Evolutionary conservation across 2,329 filamentous ascomycete species (phyloP).

Genomic region (Verticillium nubilum): DNA sequence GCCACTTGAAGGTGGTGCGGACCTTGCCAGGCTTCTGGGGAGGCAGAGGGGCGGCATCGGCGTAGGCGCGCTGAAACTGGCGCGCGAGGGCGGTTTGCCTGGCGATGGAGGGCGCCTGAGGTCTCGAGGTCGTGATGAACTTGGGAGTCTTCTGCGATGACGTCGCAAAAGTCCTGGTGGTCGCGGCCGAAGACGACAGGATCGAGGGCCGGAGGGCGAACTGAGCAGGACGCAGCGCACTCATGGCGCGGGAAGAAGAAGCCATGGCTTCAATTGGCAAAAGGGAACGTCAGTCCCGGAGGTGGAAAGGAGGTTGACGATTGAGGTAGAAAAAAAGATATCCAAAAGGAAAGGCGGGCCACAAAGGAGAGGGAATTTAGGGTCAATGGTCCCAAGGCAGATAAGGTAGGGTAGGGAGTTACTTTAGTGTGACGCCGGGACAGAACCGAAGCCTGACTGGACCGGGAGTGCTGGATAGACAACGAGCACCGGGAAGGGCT

Average conservation of each 20-base stretch:
- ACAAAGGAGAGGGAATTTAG: conserved; percentile 8
- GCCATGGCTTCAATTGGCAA: conserved; percentile 32
- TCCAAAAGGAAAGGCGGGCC: conserved; percentile 4
- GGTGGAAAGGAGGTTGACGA: neutral
- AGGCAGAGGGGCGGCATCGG: conserved; percentile 38
- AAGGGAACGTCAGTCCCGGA: conserved; percentile 5
- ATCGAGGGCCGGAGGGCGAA: conserved; percentile 16
- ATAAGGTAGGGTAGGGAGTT: neutral
- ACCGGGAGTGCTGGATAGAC: neutral
- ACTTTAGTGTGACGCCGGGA: conserved; percentile 9
- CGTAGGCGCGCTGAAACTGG: conserved; percentile 41
- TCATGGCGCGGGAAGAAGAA: conserved; percentile 38
- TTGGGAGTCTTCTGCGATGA: conserved; percentile 15
- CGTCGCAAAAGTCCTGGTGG: conserved; percentile 27
- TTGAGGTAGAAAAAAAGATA: conserved; percentile 4
- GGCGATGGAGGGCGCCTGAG: conserved; percentile 2
- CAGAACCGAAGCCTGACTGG: conserved; percentile 1
- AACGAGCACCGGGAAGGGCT: neutral
- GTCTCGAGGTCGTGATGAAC: conserved; percentile 6
- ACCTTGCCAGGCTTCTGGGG: conserved; percentile 55
- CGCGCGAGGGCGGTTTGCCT: conserved; percentile 22
- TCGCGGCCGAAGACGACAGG: conserved; percentile 18
- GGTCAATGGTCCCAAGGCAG: neutral
- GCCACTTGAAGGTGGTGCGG: conserved; percentile 65
- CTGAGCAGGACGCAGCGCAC: conserved; percentile 22